Evolutionary conservation across 2,329 filamentous ascomycete species (phyloP), one percentile per base, ranked within the genome.

Genomic region (Calonectria honghensis): DNA sequence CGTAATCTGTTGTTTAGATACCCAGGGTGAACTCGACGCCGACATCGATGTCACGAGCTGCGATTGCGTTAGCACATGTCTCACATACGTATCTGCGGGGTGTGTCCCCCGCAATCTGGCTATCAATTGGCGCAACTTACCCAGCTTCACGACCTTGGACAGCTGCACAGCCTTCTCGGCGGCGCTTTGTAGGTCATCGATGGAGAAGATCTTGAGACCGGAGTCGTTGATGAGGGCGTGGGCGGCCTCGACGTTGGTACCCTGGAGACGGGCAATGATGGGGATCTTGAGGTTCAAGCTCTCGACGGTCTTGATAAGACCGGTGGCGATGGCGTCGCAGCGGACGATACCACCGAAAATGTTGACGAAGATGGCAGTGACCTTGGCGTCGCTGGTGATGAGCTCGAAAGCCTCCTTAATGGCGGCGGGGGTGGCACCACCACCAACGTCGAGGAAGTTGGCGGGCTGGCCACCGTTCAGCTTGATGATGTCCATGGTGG

Each of bases 401-500:
- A 99, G 94, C 87, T 98, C 96, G 85, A 99, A 99, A 80, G 97
- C 97, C 88, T 97, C 94, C 90, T 96, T 95, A 89, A 99, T 99
- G 82, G 97, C 97, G 80, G 96, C 94, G 41, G 97, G 96, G 75
- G 97, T 99, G 80, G 97, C 97, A 90, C 97, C 97, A 86, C 97
- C 97, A 84, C 97, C 97, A 81, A 99, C 97, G 86, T 99, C 97
- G 81, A 99, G 91, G 93, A 99, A 99, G 93, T 99, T 99, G 82
- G 97, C 97, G 77, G 97, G 97, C 84, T 92, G 90, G 78, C 97
- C 97, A 81, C 97, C 97, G 89, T 98, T 99, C 78, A 99, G 92
- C 93, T 99, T 98, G 92, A 99, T 99, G 87, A 99, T 98, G 88
- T 99, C 97, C 97, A 99, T 99, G 86, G 97, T 99, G 78, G 97